A percentile compares a stretch with the other conserved stretches of the same genome.
Evolutionary conservation across 257 asterid species (phyloP).

Genomic region (Verbascum thapsus): DNA sequence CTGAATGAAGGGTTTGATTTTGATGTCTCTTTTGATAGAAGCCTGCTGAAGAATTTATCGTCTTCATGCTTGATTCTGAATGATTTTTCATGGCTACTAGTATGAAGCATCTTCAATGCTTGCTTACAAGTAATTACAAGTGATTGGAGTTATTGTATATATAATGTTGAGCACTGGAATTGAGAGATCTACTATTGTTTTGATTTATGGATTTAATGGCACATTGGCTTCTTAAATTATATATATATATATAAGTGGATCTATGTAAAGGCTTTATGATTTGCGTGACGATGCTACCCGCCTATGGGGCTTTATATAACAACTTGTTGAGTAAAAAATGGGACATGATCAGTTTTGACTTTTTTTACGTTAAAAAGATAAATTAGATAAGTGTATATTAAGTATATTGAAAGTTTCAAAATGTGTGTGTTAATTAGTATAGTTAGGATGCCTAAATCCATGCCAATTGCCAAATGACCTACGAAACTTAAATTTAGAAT

Average conservation of each 20-base stretch:
- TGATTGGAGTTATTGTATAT: too few species aligned
- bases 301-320: constrained; percentile 21
- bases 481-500: too few species aligned
- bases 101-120: constrained; percentile 25
- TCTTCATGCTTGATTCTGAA: constrained; percentile 46
- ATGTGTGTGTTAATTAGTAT: too few species aligned
- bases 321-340: constrained; percentile 13
- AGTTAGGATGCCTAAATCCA: too few species aligned
- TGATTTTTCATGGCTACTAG: constrained; percentile 38
- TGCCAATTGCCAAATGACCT: too few species aligned
- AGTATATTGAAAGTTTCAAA: too few species aligned
- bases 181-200: neutral
- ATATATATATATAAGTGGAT: constrained; percentile 15
- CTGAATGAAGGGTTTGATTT: constrained; percentile 47
- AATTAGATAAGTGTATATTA: too few species aligned
- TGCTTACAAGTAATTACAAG: neutral
- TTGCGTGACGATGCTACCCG: constrained; percentile 26
- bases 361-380: too few species aligned
- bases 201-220: constrained; percentile 2
- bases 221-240: constrained; percentile 17
- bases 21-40: constrained; percentile 43
- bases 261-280: constrained; percentile 21
- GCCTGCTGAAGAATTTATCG: constrained; percentile 41
- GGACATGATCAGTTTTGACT: too few species aligned
- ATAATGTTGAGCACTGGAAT: too few species aligned